Evolutionary conservation across 169 alveolate genomes (phyloP), one percentile per base, ranked within the genome.

Genomic region (Eimeria nieschulzi): DNA sequence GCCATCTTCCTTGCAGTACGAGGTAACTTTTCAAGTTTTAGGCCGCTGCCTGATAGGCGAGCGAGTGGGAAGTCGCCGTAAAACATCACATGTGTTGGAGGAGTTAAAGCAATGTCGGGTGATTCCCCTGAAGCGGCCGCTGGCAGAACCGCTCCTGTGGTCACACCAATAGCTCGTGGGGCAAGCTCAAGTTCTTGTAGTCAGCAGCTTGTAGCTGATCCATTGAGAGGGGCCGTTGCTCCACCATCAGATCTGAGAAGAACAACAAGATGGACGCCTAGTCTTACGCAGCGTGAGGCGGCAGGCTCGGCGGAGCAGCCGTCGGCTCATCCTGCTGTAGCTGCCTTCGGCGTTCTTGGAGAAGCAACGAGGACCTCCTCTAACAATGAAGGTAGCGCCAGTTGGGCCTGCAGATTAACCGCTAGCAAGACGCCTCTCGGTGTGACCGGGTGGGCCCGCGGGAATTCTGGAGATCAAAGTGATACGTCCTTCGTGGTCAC

Each of bases 71-170:
- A 0, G 46, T 33, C 46, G 46, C 46, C 46, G 46, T 33, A 33
- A 33, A 1, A 33, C 46, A 33, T 33, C 46, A 33, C 46, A 56
- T 56, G 78, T 3, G 12, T 73, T 21, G 70, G n/a, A 9, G 63
- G 76, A 21, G 64, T 23, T 63, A 0, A 53, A 63, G 51, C 26
- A 46, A 82, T 82, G 88, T 25, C 88, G 88, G 88, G 78, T 51
- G 39, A 53, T 9, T 53, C 19, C 64, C 75, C 88, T 68, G 54
- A 33, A 5, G 33, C 21, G 46, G 21, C 54, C 51, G 10, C 64
- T 82, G 76, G 64, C 12, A 26, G 88, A 7, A 82, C 88, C 39
- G 88, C 88, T n/a, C 88, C 88, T n/a, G 63, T 61, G 53, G 63
- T 59, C 51, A 53, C 88, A 17, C 23, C 76, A 61, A 15, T 26